A percentile compares a stretch with the other conserved stretches of the same genome.
phyloP scores from a whole-genome alignment of 441 rosid species.

The Hura crepitans region DNA sequence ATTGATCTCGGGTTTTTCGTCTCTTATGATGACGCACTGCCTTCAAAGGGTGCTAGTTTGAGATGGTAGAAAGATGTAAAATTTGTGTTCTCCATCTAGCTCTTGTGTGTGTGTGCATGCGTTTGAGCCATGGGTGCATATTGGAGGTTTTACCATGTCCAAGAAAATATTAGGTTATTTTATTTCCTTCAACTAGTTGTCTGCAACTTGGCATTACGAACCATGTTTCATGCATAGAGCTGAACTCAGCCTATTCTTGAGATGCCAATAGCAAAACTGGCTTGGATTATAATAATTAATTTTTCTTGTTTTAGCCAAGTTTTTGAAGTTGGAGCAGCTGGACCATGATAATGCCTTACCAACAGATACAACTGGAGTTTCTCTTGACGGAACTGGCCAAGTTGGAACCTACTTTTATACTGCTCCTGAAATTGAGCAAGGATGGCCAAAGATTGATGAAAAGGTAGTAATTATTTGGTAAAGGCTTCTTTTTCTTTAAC shows the following conservation, averaged over 20 bases:
- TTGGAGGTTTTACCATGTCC: neutral
- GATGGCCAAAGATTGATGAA: constrained; percentile 98
- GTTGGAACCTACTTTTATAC: constrained; percentile 96
- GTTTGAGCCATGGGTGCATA: neutral
- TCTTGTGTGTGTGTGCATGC: neutral
- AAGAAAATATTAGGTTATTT: neutral
- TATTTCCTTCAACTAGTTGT: neutral
- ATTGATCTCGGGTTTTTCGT: neutral
- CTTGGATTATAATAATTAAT: constrained; percentile 12
- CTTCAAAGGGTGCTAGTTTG: neutral
- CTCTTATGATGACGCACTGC: neutral
- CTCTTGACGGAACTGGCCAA: constrained; percentile 86
- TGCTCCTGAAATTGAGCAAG: constrained; percentile 98
- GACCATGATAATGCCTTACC: constrained; percentile 71
- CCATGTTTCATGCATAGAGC: neutral
- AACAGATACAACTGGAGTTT: constrained; percentile 61
- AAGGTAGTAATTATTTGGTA: constrained; percentile 61
- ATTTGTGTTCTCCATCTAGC: neutral
- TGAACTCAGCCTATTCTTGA: neutral
- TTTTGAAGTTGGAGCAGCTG: constrained; percentile 89
- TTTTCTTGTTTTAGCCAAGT: constrained; percentile 64
- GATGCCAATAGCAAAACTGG: constrained; percentile 2
- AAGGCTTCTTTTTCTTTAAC: constrained; percentile 22
- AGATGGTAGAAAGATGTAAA: too few species aligned
- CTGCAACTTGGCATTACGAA: neutral